Conservation (phyloP, 2,329 filamentous ascomycete genomes). For the Chaetomiaceae sp. region DNA sequence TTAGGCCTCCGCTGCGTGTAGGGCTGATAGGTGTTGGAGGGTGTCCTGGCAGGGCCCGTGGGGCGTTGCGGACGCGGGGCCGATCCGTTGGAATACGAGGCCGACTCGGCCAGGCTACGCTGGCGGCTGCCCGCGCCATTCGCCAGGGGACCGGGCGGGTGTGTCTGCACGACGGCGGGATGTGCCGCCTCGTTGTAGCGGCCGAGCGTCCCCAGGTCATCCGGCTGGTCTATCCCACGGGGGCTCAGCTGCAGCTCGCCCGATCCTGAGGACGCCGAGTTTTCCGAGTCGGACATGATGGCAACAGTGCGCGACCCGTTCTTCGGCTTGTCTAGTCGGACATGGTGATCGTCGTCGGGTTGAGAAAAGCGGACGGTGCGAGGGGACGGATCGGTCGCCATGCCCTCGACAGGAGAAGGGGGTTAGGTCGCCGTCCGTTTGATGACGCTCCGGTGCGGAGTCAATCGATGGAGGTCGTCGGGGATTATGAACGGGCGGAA, state of each 20-base stretch:
- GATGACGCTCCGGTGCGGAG: background rate
- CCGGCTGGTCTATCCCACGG: slow-evolving; percentile 43
- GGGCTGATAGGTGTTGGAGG: slow-evolving; percentile 73
- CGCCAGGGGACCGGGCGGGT: slow-evolving; percentile 30
- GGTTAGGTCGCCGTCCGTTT: background rate
- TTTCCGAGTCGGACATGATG: slow-evolving; percentile 42
- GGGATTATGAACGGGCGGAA: background rate
- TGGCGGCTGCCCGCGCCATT: slow-evolving; percentile 39
- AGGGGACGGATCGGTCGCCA: slow-evolving; percentile 45
- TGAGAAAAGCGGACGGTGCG: slow-evolving; percentile 52
- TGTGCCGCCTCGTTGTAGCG: slow-evolving; percentile 40
- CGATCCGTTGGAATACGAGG: slow-evolving; percentile 28
- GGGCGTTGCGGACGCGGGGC: slow-evolving; percentile 56
- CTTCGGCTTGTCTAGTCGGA: slow-evolving; percentile 38
- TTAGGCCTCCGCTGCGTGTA: slow-evolving; percentile 51
- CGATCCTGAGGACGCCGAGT: slow-evolving; percentile 36
- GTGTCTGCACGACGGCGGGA: slow-evolving; percentile 36
- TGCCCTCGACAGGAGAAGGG: slow-evolving; percentile 9
- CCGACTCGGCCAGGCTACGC: slow-evolving; percentile 29
- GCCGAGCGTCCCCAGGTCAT: slow-evolving; percentile 40
- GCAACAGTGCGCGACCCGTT: slow-evolving; percentile 31
- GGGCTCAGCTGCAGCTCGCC: slow-evolving; percentile 41
- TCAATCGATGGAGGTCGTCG: no score
- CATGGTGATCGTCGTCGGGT: slow-evolving; percentile 38
- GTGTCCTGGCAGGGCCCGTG: slow-evolving; percentile 62